Evolutionary conservation across 2,329 filamentous ascomycete genomes (phyloP).

Genomic region (Lachnellula subtilissima): DNA sequence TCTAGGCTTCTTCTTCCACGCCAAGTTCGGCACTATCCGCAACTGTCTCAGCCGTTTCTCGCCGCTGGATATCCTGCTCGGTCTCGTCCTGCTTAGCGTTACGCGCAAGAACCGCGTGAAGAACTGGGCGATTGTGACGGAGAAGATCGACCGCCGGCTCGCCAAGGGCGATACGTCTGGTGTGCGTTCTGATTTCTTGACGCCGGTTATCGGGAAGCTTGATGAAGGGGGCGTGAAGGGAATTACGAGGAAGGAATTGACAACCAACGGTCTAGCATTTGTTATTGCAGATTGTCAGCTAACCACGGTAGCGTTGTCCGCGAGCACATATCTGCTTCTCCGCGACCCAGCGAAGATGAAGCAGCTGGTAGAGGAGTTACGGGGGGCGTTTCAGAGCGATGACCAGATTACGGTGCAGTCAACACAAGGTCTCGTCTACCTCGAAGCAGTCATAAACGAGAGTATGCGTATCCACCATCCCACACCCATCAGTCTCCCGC

Average conservation of each 20-base stretch:
- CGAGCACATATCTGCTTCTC: background rate
- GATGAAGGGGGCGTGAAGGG: background rate
- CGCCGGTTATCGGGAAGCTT: background rate
- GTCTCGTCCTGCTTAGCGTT: background rate
- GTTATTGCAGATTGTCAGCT: background rate
- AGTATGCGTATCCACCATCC: slow-evolving; percentile 2
- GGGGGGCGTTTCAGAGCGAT: background rate
- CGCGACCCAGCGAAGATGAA: background rate
- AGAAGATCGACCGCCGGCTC: background rate
- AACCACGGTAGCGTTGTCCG: background rate
- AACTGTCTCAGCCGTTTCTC: background rate
- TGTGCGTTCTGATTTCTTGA: background rate
- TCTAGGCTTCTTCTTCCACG: background rate
- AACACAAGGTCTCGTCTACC: background rate
- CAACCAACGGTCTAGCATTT: background rate
- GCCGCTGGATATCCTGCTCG: background rate
- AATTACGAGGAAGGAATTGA: background rate
- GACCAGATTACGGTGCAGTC: background rate
- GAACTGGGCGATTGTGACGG: background rate
- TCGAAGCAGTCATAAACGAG: slow-evolving; percentile 6
- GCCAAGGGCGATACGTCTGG: background rate
- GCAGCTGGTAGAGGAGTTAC: background rate
- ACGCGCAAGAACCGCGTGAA: background rate
- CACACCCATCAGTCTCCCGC: background rate
- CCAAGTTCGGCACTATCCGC: background rate